Evolutionary conservation across 495 filamentous ascomycete genomes (phyloP).

Genomic region (Chaetomium cochliodes): DNA sequence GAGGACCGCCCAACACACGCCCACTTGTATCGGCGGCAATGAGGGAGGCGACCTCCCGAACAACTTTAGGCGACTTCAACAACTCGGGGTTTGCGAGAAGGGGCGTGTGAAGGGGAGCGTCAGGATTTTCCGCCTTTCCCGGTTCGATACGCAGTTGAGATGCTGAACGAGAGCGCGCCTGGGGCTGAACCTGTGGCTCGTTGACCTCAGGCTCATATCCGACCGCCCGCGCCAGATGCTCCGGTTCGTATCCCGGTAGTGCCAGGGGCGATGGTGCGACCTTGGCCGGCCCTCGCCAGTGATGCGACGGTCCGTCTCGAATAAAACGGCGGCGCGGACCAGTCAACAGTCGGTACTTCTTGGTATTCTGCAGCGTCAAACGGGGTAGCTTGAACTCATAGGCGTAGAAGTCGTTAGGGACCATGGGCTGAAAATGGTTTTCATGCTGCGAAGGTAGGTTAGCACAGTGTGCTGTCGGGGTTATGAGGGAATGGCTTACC

Average conservation of each 20-base stretch:
- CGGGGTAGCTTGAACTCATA: constrained; percentile 34
- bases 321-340: background rate
- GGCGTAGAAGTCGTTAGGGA: constrained; percentile 29
- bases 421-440: constrained; percentile 31
- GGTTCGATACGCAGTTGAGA: background rate
- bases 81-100: background rate
- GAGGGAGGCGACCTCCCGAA: background rate
- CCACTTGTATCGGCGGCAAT: background rate
- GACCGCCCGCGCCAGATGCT: background rate
- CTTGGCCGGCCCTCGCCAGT: constrained; percentile 5
- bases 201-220: background rate
- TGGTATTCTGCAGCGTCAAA: constrained; percentile 22
- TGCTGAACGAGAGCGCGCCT: background rate
- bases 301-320: constrained; percentile 11
- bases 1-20: background rate
- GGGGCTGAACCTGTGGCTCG: background rate
- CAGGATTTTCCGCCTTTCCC: background rate
- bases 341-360: constrained; percentile 19
- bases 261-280: background rate
- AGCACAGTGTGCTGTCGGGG: background rate
- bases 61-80: background rate
- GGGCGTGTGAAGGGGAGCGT: background rate
- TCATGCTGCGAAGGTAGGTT: constrained; percentile 7
- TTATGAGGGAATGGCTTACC: constrained; percentile 11
- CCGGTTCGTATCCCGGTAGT: background rate